phyloP scores from a whole-genome alignment of 164 flowering plant genomes.

The Nelumbo lutea region DNA sequence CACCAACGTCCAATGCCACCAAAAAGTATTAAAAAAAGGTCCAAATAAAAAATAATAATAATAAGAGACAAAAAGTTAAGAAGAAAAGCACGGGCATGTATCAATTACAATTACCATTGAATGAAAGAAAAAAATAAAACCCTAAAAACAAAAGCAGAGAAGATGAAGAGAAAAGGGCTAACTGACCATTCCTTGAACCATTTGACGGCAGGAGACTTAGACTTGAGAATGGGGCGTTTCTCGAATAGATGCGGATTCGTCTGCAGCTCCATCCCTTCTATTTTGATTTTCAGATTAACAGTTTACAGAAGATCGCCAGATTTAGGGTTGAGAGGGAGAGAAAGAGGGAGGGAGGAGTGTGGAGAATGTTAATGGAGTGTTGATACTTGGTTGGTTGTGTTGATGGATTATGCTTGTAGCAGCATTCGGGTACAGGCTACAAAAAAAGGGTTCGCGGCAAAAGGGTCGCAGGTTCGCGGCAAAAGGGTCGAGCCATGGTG shows the following conservation, averaged over 20 bases:
- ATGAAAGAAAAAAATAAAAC: not conserved
- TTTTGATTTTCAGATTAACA: not conserved
- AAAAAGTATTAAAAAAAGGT: not conserved
- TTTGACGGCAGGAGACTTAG: constrained; percentile 64
- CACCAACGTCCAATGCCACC: not conserved
- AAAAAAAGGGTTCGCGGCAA: too few relatives aligned
- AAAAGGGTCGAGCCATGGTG: too few relatives aligned
- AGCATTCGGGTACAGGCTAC: too few relatives aligned
- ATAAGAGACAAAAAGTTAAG: not conserved
- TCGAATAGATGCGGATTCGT: constrained; percentile 39
- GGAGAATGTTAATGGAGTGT: not conserved
- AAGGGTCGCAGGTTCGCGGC: too few relatives aligned
- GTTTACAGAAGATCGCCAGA: not conserved
- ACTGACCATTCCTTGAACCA: constrained; percentile 75
- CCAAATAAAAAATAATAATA: not conserved
- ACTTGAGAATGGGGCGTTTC: constrained; percentile 52
- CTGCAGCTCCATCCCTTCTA: constrained; percentile 47
- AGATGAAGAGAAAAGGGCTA: not conserved
- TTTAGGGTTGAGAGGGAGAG: not conserved
- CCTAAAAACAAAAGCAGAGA: not conserved
- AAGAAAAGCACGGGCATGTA: too few relatives aligned
- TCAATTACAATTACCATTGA: not conserved
- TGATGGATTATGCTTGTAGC: too few relatives aligned
- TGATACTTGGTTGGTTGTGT: too few relatives aligned
- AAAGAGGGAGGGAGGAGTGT: not conserved